phyloP scores from a whole-genome alignment of 2,329 filamentous ascomycete genomes.

The Keithomyces neogunnii region DNA sequence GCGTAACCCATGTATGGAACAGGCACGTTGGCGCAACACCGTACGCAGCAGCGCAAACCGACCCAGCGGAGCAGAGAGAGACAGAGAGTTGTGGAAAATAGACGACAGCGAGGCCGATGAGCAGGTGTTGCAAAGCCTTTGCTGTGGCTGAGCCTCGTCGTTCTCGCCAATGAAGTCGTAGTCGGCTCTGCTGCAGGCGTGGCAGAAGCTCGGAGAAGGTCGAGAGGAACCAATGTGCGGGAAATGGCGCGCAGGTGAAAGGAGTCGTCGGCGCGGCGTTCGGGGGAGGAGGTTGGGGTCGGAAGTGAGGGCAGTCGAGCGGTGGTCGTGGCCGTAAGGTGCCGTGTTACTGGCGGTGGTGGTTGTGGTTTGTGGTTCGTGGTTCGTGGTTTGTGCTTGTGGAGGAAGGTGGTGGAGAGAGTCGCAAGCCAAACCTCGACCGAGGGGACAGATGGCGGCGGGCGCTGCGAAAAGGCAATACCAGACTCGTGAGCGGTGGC shows the following conservation, averaged over 20 bases:
- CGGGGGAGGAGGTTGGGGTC: neutral
- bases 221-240: neutral
- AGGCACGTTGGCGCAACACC: neutral
- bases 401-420: neutral
- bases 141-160: neutral
- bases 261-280: neutral
- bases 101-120: neutral
- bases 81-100: neutral
- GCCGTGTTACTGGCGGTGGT: no score
- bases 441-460: neutral
- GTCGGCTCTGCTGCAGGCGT: conserved; percentile 6
- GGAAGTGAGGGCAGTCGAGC: neutral
- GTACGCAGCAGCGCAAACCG: neutral
- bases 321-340: conserved; percentile 3
- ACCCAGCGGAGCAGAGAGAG: neutral
- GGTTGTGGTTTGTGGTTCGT: no score
- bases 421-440: neutral
- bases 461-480: neutral
- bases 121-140: neutral
- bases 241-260: neutral
- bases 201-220: neutral
- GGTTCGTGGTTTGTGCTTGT: no score
- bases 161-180: neutral
- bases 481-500: neutral
- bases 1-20: neutral